Evolutionary conservation across 2,329 filamentous ascomycete species (phyloP).

Genomic region (Diaporthe sp.): DNA sequence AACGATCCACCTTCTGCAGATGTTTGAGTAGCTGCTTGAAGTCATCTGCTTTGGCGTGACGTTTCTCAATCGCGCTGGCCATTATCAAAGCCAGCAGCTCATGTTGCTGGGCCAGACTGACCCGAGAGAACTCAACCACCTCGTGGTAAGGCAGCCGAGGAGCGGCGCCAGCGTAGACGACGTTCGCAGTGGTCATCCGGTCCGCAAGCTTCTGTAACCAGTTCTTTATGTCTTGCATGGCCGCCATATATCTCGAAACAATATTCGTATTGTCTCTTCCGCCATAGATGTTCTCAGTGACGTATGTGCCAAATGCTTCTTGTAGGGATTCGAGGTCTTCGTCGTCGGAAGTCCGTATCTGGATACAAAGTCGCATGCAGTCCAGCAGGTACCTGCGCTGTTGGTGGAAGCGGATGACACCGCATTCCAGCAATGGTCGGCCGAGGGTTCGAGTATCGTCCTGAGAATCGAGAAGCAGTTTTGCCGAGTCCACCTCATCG

Average conservation of each 20-base stretch:
- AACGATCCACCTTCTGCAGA: constrained; percentile 80
- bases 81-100: constrained; percentile 88
- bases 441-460: constrained; percentile 78
- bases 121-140: constrained; percentile 83
- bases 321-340: constrained; percentile 66
- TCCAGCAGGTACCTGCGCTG: constrained; percentile 87
- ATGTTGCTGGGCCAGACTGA: constrained; percentile 89
- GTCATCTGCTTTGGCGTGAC: constrained; percentile 78
- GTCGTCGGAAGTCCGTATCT: constrained; percentile 74
- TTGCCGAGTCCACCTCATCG: constrained; percentile 88
- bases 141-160: constrained; percentile 74
- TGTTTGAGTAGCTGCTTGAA: constrained; percentile 79
- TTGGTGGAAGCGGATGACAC: constrained; percentile 90
- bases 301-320: constrained; percentile 65
- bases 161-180: constrained; percentile 77
- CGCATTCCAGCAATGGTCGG: constrained; percentile 80
- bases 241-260: constrained; percentile 80
- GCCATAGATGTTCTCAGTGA: constrained; percentile 71
- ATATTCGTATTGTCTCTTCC: constrained; percentile 66
- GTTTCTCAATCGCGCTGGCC: constrained; percentile 82
- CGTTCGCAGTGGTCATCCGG: constrained; percentile 79
- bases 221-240: constrained; percentile 81
- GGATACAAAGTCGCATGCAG: constrained; percentile 83
- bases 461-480: constrained; percentile 81
- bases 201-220: constrained; percentile 85